Percentiles rank a stretch among this genome's conserved stretches.
phyloP scores from a whole-genome alignment of 352 stramenopile species.

The Pythium volutum region DNA sequence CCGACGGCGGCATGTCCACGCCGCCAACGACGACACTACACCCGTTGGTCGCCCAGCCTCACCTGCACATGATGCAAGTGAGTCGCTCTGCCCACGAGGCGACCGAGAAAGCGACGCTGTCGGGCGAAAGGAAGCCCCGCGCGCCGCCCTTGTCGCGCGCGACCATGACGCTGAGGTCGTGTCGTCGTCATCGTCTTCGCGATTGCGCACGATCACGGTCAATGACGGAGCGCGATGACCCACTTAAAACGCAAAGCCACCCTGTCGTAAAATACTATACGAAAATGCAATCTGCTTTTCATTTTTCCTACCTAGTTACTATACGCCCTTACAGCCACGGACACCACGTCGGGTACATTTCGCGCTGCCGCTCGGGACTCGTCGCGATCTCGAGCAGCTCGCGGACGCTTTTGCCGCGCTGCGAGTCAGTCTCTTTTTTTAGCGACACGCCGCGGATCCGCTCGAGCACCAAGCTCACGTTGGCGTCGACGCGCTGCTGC shows the following conservation, averaged over 20 bases:
- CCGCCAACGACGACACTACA: background rate
- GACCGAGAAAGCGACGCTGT: background rate
- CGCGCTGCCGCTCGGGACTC: conserved; percentile 69
- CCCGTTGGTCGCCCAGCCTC: background rate
- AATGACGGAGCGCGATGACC: background rate
- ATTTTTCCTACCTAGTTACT: background rate
- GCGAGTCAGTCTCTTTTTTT: conserved; percentile 66
- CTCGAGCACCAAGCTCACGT: conserved; percentile 81
- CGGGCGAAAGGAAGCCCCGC: conserved; percentile 1
- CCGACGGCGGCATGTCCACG: background rate
- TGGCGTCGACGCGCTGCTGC: conserved; percentile 82
- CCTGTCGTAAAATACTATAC: too few species aligned
- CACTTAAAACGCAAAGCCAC: too few species aligned
- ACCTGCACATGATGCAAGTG: background rate
- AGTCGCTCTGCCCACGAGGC: background rate
- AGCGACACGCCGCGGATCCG: conserved; percentile 74
- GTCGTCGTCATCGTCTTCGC: background rate
- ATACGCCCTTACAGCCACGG: conserved; percentile 61
- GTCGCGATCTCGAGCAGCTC: conserved; percentile 83
- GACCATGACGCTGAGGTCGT: background rate
- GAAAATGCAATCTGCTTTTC: background rate
- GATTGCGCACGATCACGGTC: background rate
- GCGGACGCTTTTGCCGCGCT: conserved; percentile 68
- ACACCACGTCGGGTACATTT: conserved; percentile 88
- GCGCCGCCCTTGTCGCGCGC: background rate